Conservation (phyloP, 2,329 filamentous ascomycete species). For the Aspergillus glaucus region DNA sequence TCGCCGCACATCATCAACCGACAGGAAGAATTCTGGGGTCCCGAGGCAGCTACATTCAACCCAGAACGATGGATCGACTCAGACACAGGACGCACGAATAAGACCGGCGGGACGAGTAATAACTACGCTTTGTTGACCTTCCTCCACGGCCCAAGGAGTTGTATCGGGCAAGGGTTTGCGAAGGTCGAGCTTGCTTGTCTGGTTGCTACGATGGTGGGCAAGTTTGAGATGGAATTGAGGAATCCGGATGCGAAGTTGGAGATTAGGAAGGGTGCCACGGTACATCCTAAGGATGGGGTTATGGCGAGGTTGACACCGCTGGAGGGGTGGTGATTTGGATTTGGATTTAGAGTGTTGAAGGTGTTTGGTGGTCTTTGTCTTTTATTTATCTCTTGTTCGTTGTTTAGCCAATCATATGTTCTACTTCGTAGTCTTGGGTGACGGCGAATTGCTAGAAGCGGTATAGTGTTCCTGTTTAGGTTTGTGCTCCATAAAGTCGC, state of each 20-base stretch:
- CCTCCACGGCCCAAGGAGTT: constrained; percentile 76
- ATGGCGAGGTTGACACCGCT: constrained; percentile 55
- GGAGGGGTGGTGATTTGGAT: constrained; percentile 21
- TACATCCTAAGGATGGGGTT: constrained; percentile 66
- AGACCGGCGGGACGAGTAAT: constrained; percentile 62
- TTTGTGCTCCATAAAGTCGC: too few relatives aligned
- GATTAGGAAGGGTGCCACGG: constrained; percentile 65
- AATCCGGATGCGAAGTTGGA: constrained; percentile 55
- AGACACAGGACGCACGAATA: constrained; percentile 37
- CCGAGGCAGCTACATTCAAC: constrained; percentile 66
- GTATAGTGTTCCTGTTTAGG: too few relatives aligned
- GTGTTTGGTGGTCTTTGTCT: background rate
- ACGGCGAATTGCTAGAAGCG: too few relatives aligned
- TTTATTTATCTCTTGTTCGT: background rate
- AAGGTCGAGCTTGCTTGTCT: constrained; percentile 80
- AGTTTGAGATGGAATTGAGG: constrained; percentile 62
- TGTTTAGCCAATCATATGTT: background rate
- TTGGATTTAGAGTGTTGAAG: background rate
- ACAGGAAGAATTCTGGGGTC: constrained; percentile 65
- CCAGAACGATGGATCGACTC: constrained; percentile 67
- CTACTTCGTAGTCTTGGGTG: too few relatives aligned
- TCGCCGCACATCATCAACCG: constrained; percentile 63
- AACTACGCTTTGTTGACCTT: constrained; percentile 80
- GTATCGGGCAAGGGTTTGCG: constrained; percentile 77
- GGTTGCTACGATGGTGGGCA: constrained; percentile 68